These are phyloP conservation scores for Sapria himalayana DNA, from an alignment of 345 rosid species.

Conservation along the genomic window DNA sequence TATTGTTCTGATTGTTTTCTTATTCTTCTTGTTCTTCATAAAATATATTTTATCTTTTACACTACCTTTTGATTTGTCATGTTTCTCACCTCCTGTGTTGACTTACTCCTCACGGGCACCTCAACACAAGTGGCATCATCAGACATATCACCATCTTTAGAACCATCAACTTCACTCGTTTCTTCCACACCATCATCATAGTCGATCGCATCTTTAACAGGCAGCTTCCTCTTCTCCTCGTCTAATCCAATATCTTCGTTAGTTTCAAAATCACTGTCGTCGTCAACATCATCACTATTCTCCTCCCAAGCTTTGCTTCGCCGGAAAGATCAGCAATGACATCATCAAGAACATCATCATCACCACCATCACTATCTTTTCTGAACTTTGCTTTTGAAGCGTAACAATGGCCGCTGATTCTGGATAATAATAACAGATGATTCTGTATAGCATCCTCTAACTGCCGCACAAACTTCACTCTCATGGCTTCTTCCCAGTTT, in stretches of 20 bases:
- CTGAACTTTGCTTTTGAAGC: constrained; percentile 16
- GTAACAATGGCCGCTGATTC: constrained; percentile 42
- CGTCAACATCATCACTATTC: constrained; percentile 20
- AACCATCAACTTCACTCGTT: too few species aligned
- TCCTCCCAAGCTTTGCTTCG: constrained; percentile 13
- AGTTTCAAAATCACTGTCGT: constrained; percentile 27
- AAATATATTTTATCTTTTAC: too few species aligned
- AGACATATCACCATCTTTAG: too few species aligned
- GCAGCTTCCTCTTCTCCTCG: constrained; percentile 39
- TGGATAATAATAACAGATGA: constrained; percentile 40
- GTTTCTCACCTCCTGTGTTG: too few species aligned
- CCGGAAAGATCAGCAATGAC: too few species aligned
- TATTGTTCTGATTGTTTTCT: too few species aligned
- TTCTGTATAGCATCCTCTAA: constrained; percentile 80
- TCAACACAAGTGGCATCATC: too few species aligned
- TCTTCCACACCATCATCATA: constrained; percentile 54
- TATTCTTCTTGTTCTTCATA: too few species aligned
- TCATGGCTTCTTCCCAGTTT: constrained; percentile 49
- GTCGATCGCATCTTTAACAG: constrained; percentile 49
- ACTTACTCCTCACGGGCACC: too few species aligned
- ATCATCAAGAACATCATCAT: too few species aligned
- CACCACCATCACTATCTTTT: constrained; percentile 28
- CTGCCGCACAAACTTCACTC: constrained; percentile 35
- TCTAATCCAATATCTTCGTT: constrained; percentile 87
- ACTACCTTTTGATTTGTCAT: too few species aligned